phyloP scores from a whole-genome alignment of 306 rosid genomes.

The Purshia tridentata region DNA sequence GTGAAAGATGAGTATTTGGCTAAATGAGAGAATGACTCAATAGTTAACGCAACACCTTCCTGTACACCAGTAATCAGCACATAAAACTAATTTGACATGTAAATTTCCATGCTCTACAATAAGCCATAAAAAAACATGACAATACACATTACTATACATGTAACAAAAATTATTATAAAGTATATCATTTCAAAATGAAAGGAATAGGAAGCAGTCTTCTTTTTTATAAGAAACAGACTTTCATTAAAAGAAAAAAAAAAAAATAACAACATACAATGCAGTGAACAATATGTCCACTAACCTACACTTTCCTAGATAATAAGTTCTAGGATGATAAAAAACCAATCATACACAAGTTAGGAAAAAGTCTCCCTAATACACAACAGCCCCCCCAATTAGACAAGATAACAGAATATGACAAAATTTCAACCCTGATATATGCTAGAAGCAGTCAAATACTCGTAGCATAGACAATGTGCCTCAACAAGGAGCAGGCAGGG shows the following conservation, averaged over 20 bases:
- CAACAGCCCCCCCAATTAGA: too few species aligned
- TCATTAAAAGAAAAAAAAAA: too few species aligned
- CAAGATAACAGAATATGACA: too few species aligned
- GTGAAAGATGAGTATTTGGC: slow-evolving; percentile 49
- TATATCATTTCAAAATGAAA: neutral
- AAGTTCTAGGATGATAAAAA: too few species aligned
- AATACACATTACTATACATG: neutral
- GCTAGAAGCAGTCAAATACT: neutral
- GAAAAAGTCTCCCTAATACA: too few species aligned
- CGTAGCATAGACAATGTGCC: neutral
- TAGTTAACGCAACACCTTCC: slow-evolving; percentile 71
- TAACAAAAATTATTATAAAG: neutral
- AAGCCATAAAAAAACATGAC: slow-evolving; percentile 12
- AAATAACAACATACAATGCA: too few species aligned
- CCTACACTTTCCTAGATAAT: too few species aligned
- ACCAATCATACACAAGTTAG: too few species aligned
- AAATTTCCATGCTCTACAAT: neutral
- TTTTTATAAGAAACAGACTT: too few species aligned
- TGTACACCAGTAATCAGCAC: slow-evolving; percentile 39
- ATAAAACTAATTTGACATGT: neutral
- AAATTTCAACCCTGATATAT: too few species aligned
- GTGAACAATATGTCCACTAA: too few species aligned
- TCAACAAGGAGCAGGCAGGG: neutral
- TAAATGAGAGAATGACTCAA: slow-evolving; percentile 65
- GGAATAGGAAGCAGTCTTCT: neutral